phyloP scores from a whole-genome alignment of 2,329 filamentous ascomycete genomes.

The Madurella fahalii region DNA sequence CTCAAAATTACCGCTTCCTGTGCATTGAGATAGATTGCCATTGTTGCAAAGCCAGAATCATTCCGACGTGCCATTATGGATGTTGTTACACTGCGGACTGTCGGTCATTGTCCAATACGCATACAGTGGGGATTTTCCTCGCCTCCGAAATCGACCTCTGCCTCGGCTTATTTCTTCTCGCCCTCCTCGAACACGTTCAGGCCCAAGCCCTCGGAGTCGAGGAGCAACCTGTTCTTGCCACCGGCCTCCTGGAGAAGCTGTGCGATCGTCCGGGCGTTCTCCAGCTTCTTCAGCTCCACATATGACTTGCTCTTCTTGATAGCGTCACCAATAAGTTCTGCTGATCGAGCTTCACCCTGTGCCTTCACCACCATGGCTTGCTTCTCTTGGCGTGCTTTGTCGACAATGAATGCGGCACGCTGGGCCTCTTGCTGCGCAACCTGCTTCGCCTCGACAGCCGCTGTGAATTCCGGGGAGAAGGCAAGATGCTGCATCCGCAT shows the following conservation, averaged over 20 bases:
- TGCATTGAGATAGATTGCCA: too few species aligned
- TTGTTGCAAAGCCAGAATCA: background rate
- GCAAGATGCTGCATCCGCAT: constrained; percentile 55
- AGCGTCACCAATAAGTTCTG: constrained; percentile 95
- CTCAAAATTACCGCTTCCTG: too few species aligned
- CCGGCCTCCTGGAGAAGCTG: constrained; percentile 78
- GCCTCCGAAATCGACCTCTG: background rate
- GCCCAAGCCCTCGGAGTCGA: constrained; percentile 86
- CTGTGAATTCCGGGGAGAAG: constrained; percentile 70
- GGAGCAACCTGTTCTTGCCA: constrained; percentile 87
- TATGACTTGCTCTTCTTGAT: constrained; percentile 99
- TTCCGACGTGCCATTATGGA: background rate
- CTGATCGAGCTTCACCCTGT: constrained; percentile 97
- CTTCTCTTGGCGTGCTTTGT: constrained; percentile 99
- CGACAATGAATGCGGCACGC: constrained; percentile 92
- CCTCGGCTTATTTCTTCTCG: constrained; percentile 41
- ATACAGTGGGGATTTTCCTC: constrained; percentile 46
- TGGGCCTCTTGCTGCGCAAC: constrained; percentile 90
- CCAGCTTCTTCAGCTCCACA: constrained; percentile 94
- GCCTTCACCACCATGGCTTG: constrained; percentile 97
- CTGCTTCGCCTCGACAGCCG: constrained; percentile 69
- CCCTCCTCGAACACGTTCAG: constrained; percentile 70
- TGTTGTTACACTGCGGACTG: constrained; percentile 18
- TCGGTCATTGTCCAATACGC: constrained; percentile 15
- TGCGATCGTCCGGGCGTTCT: constrained; percentile 92